Conservation (phyloP, 2,329 filamentous ascomycete species). For the Ophiocordyceps camponoti-floridani region DNA sequence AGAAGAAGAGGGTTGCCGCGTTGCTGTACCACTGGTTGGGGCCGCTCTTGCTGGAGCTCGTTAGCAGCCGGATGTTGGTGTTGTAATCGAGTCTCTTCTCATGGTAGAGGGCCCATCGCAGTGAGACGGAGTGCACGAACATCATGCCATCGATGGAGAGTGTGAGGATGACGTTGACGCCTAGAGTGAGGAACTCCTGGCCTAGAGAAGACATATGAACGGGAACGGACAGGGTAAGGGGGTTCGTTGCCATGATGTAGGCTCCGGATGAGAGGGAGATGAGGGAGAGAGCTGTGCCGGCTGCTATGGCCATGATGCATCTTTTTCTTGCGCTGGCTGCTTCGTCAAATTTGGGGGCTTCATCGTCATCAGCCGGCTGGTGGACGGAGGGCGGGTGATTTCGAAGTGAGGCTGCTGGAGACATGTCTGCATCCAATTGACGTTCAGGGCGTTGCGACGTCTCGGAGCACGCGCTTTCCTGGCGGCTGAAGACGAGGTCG, state of each 20-base stretch:
- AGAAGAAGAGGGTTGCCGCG: neutral
- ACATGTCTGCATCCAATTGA: too few relatives aligned
- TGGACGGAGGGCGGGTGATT: too few relatives aligned
- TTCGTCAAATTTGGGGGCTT: neutral
- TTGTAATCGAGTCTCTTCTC: constrained; percentile 1
- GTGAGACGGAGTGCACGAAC: constrained; percentile 1
- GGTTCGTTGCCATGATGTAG: neutral
- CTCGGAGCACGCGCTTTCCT: too few relatives aligned
- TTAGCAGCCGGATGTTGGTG: neutral
- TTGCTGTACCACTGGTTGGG: neutral
- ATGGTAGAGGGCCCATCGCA: constrained; percentile 1
- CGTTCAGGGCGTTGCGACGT: too few relatives aligned
- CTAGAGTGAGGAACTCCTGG: neutral
- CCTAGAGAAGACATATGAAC: neutral
- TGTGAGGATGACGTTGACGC: constrained; percentile 1
- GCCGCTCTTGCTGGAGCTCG: neutral
- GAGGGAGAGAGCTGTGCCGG: neutral
- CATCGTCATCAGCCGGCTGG: too few relatives aligned
- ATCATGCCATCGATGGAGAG: constrained; percentile 2
- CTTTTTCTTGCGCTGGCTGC: neutral
- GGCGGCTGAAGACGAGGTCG: too few relatives aligned
- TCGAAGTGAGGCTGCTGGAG: too few relatives aligned
- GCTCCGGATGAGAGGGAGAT: neutral
- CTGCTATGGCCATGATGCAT: neutral
- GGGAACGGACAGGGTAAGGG: neutral